phyloP scores from a whole-genome alignment of 768 basidiomycete species.

The Agaricus sinodeliciosus region DNA sequence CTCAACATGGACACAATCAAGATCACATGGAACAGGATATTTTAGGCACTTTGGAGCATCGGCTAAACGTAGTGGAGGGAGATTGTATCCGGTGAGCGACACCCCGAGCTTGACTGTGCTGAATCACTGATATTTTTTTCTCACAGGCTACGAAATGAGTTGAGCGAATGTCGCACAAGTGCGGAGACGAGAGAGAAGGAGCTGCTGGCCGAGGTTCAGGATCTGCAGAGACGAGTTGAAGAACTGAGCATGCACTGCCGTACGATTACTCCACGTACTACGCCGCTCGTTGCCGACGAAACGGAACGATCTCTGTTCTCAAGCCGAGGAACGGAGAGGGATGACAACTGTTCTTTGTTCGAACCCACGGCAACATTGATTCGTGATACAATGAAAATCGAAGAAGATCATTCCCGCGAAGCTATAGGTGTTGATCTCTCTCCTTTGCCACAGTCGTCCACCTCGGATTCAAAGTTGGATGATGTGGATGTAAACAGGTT shows the following conservation, averaged over 20 bases:
- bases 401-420: no score
- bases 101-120: neutral
- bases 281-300: neutral
- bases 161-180: constrained; percentile 17
- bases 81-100: constrained; percentile 27
- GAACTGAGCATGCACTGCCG: no score
- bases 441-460: no score
- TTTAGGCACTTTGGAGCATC: no score
- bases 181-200: constrained; percentile 25
- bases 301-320: neutral
- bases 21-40: no score
- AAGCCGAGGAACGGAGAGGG: no score
- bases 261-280: no score
- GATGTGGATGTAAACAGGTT: constrained; percentile 12
- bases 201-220: constrained; percentile 24
- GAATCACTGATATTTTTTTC: neutral
- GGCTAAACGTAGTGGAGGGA: constrained; percentile 20
- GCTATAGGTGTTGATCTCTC: no score
- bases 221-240: constrained; percentile 4
- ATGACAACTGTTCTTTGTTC: no score
- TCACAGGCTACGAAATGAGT: constrained; percentile 23
- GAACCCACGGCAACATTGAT: no score
- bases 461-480: neutral
- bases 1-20: neutral
- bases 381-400: no score